Evolutionary conservation across 352 stramenopile genomes (phyloP).

Genomic region (Pythium brachiatum): DNA sequence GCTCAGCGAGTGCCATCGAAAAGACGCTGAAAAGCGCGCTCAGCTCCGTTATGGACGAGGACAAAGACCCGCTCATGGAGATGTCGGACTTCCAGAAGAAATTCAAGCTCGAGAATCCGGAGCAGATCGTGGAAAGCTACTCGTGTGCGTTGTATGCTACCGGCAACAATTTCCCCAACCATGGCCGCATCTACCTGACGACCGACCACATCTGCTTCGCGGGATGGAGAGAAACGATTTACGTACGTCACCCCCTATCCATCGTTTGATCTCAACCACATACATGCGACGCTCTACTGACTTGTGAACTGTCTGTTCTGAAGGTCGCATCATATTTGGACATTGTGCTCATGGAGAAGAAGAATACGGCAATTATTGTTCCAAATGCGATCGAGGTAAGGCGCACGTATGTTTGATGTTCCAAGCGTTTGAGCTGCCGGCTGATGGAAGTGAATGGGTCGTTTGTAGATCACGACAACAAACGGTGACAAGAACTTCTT

Average conservation of each 20-base stretch:
- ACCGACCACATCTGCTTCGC: slow-evolving; percentile 75
- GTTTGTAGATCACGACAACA: slow-evolving; percentile 34
- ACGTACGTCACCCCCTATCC: too few relatives aligned
- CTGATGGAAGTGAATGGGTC: background rate
- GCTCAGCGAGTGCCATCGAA: background rate
- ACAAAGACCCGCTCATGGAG: slow-evolving; percentile 43
- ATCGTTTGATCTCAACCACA: too few relatives aligned
- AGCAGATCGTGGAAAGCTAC: slow-evolving; percentile 84
- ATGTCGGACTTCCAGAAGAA: slow-evolving; percentile 81
- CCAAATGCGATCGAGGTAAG: slow-evolving; percentile 82
- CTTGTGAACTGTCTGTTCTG: background rate
- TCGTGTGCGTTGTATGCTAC: slow-evolving; percentile 78
- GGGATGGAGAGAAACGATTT: slow-evolving; percentile 79
- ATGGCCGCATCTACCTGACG: slow-evolving; percentile 79
- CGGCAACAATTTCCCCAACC: slow-evolving; percentile 79
- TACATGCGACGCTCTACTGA: background rate
- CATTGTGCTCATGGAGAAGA: slow-evolving; percentile 75
- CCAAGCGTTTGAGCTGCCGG: background rate
- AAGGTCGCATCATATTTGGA: slow-evolving; percentile 76
- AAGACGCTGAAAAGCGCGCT: slow-evolving; percentile 6
- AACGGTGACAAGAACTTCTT: slow-evolving; percentile 76
- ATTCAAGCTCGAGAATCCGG: slow-evolving; percentile 68
- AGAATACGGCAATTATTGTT: slow-evolving; percentile 83
- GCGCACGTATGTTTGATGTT: too few relatives aligned
- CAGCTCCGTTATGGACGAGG: slow-evolving; percentile 32